These are phyloP conservation scores for Lactarius vividus DNA, from an alignment of 768 basidiomycete genomes.

Conservation along the genomic window DNA sequence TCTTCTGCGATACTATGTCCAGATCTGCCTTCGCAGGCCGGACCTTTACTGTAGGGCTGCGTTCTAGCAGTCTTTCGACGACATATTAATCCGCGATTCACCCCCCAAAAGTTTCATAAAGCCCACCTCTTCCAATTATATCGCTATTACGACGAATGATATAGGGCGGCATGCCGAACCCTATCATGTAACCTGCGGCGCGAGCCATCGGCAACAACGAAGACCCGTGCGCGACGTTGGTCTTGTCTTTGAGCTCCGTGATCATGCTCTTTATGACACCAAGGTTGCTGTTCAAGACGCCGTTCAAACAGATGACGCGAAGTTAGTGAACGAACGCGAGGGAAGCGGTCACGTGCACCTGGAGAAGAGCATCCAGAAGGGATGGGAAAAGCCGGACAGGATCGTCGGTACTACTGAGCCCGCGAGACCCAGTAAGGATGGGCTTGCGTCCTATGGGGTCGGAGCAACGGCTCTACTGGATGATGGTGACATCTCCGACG, in stretches of 20 bases:
- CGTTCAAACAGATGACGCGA: conserved; percentile 6
- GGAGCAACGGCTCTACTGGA: conserved; percentile 48
- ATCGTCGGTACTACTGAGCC: conserved; percentile 37
- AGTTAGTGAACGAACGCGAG: neutral
- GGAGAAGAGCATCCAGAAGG: conserved; percentile 35
- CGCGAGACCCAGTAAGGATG: conserved; percentile 39
- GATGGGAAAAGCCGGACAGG: conserved; percentile 38
- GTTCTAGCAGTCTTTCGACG: conserved; percentile 8
- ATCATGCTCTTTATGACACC: conserved; percentile 73
- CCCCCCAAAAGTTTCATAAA: neutral
- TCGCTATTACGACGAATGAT: conserved; percentile 8
- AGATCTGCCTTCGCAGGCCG: neutral
- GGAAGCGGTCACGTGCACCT: conserved; percentile 17
- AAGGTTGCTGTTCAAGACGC: conserved; percentile 21
- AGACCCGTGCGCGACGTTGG: conserved; percentile 49
- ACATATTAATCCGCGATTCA: neutral
- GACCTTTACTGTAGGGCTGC: neutral
- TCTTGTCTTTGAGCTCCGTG: conserved; percentile 61
- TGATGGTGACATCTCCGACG: conserved; percentile 44
- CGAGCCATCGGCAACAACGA: conserved; percentile 36
- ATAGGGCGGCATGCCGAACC: conserved; percentile 2
- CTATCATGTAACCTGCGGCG: conserved; percentile 16
- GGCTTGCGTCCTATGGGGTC: conserved; percentile 50
- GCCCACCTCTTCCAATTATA: conserved; percentile 22
- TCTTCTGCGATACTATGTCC: neutral